Conservation (phyloP, 305 asterid genomes). For the Solanum hybrid region DNA sequence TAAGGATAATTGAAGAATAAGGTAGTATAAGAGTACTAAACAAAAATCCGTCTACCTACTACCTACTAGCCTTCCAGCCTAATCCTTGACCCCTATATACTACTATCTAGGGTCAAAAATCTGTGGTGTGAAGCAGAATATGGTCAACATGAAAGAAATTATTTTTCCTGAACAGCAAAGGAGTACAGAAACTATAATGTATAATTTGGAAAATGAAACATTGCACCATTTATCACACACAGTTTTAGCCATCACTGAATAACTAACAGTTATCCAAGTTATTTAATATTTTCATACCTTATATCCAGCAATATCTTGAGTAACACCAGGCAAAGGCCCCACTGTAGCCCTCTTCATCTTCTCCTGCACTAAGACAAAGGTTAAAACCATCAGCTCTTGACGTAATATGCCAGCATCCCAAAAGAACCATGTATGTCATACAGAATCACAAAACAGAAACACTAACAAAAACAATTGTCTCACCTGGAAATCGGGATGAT, state of each 20-base stretch:
- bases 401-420: background rate
- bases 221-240: background rate
- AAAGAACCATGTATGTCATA: background rate
- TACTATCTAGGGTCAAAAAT: background rate
- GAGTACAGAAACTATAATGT: background rate
- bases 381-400: conserved; percentile 21
- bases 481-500: conserved; percentile 79
- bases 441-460: background rate
- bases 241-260: background rate
- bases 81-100: background rate
- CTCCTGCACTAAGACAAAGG: conserved; percentile 65
- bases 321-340: conserved; percentile 98
- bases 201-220: background rate
- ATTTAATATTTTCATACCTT: conserved; percentile 33
- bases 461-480: conserved; percentile 8
- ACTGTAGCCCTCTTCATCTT: conserved; percentile 80
- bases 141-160: background rate
- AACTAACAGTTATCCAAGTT: background rate
- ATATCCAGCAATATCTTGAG: conserved; percentile 95
- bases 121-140: background rate
- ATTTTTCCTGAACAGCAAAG: background rate
- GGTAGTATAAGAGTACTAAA: background rate
- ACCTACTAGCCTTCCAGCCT: background rate
- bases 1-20: background rate
- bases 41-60: background rate